These are phyloP conservation scores for Acanthamoeba castellanii DNA, from an alignment of 208 protist species.

Conservation along the genomic window DNA sequence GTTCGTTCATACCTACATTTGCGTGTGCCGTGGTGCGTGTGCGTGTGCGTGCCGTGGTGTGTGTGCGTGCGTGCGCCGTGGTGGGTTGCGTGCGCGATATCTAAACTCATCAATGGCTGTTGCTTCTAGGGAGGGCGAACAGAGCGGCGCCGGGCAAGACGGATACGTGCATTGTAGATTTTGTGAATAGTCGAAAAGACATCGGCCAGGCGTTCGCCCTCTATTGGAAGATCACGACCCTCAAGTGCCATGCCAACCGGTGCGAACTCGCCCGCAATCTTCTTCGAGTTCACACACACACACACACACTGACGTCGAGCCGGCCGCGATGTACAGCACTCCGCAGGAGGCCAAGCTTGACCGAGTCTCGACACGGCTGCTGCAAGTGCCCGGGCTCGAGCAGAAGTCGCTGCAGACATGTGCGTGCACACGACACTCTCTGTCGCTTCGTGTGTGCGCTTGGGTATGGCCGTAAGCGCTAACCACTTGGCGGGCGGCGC, in stretches of 20 bases:
- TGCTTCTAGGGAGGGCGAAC: not conserved
- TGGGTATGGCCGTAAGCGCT: not conserved
- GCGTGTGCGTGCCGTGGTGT: not conserved
- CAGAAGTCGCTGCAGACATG: not conserved
- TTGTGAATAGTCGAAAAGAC: slow-evolving; percentile 64
- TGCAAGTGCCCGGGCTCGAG: slow-evolving; percentile 24
- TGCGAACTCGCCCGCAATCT: not conserved
- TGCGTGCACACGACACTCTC: too few species aligned
- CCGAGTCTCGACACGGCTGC: slow-evolving; percentile 30
- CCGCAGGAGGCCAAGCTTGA: slow-evolving; percentile 66
- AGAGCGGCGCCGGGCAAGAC: not conserved
- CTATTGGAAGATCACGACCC: slow-evolving; percentile 50
- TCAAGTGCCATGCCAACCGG: slow-evolving; percentile 6
- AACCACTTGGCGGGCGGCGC: not conserved
- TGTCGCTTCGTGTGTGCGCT: not conserved
- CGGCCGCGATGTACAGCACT: not conserved
- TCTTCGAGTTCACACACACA: not conserved
- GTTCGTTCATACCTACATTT: not conserved
- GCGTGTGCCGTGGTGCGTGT: not conserved
- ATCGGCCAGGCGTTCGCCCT: slow-evolving; percentile 65
- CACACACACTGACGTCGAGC: not conserved
- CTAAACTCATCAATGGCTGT: not conserved
- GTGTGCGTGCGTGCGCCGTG: too few species aligned
- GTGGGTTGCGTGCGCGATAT: too few species aligned
- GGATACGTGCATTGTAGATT: slow-evolving; percentile 67